Percentiles rank a stretch among this genome's conserved stretches.
Conservation (phyloP, 176 grass and related monocot genomes). For the Eragrostis curvula region DNA sequence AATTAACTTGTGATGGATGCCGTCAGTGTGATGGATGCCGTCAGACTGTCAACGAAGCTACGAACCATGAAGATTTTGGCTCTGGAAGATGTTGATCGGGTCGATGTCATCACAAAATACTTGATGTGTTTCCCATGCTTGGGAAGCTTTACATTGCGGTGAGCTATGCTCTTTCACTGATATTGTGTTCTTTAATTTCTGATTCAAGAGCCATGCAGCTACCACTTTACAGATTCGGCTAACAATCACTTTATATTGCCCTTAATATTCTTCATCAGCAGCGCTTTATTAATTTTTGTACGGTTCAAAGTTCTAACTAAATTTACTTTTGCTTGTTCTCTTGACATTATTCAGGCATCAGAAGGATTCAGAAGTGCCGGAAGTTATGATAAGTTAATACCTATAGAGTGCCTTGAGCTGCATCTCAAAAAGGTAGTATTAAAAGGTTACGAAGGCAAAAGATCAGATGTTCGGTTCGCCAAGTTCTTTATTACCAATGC, state of each 20-base stretch:
- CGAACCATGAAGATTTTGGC: not conserved
- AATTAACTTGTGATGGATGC: no score
- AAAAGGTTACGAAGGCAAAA: slow-evolving; percentile 4
- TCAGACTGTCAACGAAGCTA: not conserved
- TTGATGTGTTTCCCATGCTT: slow-evolving; percentile 13
- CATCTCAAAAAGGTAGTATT: slow-evolving; percentile 20
- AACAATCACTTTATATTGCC: no score
- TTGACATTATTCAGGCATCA: not conserved
- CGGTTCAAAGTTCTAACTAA: no score
- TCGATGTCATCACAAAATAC: not conserved
- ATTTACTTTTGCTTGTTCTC: no score
- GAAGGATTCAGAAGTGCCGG: not conserved
- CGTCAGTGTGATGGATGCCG: no score
- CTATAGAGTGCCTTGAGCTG: not conserved
- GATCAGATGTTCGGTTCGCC: slow-evolving; percentile 20
- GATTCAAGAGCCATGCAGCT: no score
- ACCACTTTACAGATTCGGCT: no score
- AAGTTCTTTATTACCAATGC: slow-evolving; percentile 40
- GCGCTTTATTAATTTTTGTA: no score
- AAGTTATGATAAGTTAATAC: not conserved
- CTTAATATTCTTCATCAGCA: no score
- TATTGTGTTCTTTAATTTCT: no score
- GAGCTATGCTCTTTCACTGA: no score
- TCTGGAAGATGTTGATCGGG: not conserved
- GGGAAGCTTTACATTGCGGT: slow-evolving; percentile 8